Percentiles rank a stretch among this genome's conserved stretches.
phyloP scores from a whole-genome alignment of 768 basidiomycete species.

The Leccinum boreale region DNA sequence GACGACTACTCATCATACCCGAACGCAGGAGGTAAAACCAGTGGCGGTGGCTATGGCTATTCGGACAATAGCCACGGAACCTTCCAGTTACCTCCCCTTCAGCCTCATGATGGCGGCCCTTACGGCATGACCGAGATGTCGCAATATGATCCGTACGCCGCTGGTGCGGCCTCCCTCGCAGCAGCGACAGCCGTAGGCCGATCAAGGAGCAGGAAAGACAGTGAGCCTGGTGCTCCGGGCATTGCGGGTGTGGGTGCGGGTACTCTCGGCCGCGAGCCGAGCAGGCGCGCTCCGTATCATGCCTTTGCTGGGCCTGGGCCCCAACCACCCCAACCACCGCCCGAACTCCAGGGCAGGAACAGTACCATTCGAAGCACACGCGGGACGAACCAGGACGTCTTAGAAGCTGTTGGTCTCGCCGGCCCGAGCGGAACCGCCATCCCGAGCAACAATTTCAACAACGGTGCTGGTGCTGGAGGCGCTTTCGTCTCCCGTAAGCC shows the following conservation, averaged over 20 bases:
- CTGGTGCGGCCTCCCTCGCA: constrained; percentile 20
- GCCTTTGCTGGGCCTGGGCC: constrained; percentile 36
- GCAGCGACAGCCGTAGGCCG: constrained; percentile 20
- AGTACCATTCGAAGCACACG: constrained; percentile 21
- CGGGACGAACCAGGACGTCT: constrained; percentile 22
- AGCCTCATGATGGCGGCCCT: constrained; percentile 39
- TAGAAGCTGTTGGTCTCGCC: constrained; percentile 27
- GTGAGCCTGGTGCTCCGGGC: constrained; percentile 36
- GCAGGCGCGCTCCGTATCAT: constrained; percentile 34
- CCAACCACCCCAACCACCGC: constrained; percentile 18
- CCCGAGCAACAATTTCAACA: background rate
- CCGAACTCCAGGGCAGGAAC: constrained; percentile 12
- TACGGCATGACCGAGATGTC: constrained; percentile 53
- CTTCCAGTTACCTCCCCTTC: constrained; percentile 45
- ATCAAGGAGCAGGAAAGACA: constrained; percentile 27
- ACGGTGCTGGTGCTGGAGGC: background rate
- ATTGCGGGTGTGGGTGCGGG: constrained; percentile 37
- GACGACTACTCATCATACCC: constrained; percentile 42
- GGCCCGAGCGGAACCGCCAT: constrained; percentile 6
- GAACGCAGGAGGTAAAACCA: constrained; percentile 20
- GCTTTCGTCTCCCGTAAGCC: constrained; percentile 21
- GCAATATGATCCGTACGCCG: constrained; percentile 36
- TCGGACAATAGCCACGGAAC: constrained; percentile 59
- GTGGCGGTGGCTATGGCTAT: constrained; percentile 33
- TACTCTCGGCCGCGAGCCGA: constrained; percentile 28